Evolutionary conservation across 2,329 filamentous ascomycete species (phyloP), one percentile per base, ranked within the genome.

Genomic region (Cladophialophora bantiana): DNA sequence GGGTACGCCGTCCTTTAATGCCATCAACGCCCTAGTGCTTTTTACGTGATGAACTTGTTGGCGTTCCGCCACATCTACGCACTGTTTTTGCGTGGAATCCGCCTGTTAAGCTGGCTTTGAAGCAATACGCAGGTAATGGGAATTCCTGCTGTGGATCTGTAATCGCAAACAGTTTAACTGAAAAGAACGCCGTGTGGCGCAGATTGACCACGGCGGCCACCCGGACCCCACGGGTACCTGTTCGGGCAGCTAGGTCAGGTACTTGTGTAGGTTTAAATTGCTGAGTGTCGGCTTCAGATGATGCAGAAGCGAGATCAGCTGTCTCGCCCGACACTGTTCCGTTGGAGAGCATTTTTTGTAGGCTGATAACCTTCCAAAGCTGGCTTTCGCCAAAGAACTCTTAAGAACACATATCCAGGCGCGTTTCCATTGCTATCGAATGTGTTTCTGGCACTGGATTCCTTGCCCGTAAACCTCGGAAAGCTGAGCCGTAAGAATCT

Each of bases 301-400:
- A 42, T 42, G 15, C 40, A 42, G 40, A 42, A 42, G 45, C 20
- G 45, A 50, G 18, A 26, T 50, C 45, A 50, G 45, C 45, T 50
- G 18, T 50, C 45, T 7, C 10, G 9, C 45, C 26, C 4, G 45
- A 50, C 9, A 2, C 3, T 26, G 10, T 1, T 26, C 7, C 45
- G 18, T 50, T 9, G 45, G 18, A 50, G 45, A 50, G 15, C 40
- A 18, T 31, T 38, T 38, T 7, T 31, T 7, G 7, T 6, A n/a
- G 9, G 1, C 45, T 20, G 45, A 42, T n/a, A n/a, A n/a, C n/a
- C n/a, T 42, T 13, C n/a, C 15, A 18, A 12, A 26, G 13, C 45
- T 50, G 45, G 18, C 12, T 50, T 12, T 26, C 4, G 26, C 26
- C 20, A 12, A 15, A 26, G 18, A 9, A 48, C n/a, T 20, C 15